Evolutionary conservation across 23 red algal species (phyloP), one percentile per base, ranked within the genome.

Genomic region (Gracilaria domingensis): DNA sequence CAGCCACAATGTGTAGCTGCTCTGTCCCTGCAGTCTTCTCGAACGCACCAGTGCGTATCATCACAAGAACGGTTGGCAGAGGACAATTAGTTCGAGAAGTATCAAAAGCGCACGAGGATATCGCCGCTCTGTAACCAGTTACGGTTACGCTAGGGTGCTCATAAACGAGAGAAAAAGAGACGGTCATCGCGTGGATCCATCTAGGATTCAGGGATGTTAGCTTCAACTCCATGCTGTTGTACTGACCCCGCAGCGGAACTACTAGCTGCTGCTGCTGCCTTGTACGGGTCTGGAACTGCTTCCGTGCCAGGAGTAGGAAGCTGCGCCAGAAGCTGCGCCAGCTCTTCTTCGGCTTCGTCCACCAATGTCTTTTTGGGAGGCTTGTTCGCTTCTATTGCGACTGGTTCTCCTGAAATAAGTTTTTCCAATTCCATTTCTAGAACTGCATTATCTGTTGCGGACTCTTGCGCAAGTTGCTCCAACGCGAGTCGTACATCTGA

Each of bases 391-490:
- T 80, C 50, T 42, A 29, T 1, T 29, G 18, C 40, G 23, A 9
- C 4, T 64, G 71, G 55, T 35, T 71, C 16, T 24, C 82, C 73
- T 40, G 78, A 40, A 18, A 92, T 38, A 64, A 92, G 49, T 17
- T 32, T 25, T 77, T 83, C 89, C 2, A 92, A 64, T 56, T 92
- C 89, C 45, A 75, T 64, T 78, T 92, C 89, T 39, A 84, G 45
- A 37, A 67, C 77, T 9, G 89, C 89, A 74, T 83, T 49, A 48
- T 83, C 80, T 36, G 75, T 79, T 53, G 61, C 59, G 1, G 69
- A 54, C 20, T 92, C 89, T 33, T 60, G 47, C 7, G 80, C 65
- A 21, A 92, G 89, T 33, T 92, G 89, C 30, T 76, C 79, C 12
- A 92, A 44, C 4, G 89, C 89, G 0, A 62, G 18, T 21, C 89